Percentiles rank a stretch among this genome's conserved stretches.
Evolutionary conservation across 768 basidiomycete species (phyloP).

Genomic region (Daedaleopsis sinensis): DNA sequence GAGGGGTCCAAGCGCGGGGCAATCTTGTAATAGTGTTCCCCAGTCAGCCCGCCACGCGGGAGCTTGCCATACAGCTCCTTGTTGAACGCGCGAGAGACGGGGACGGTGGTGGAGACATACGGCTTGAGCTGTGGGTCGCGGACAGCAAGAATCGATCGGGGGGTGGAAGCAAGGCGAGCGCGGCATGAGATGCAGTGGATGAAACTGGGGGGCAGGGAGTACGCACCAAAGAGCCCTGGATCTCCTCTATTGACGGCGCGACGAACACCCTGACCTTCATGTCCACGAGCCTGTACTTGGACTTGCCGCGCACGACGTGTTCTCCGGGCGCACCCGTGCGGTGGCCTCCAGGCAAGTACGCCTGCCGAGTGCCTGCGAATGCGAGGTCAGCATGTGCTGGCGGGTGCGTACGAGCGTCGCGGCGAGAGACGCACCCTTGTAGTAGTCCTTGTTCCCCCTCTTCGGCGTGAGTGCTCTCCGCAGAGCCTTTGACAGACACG

Average conservation of each 20-base stretch:
- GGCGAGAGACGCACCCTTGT: slow-evolving; percentile 73
- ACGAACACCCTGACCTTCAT: slow-evolving; percentile 84
- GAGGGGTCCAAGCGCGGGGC: slow-evolving; percentile 26
- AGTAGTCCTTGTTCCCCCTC: slow-evolving; percentile 92
- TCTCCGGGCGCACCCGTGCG: slow-evolving; percentile 89
- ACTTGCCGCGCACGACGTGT: slow-evolving; percentile 74
- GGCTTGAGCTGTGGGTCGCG: slow-evolving; percentile 59
- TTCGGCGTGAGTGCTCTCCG: slow-evolving; percentile 83
- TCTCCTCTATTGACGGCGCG: slow-evolving; percentile 71
- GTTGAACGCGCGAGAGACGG: background rate
- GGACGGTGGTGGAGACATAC: slow-evolving; percentile 48
- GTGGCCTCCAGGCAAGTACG: slow-evolving; percentile 79
- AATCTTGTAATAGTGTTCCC: slow-evolving; percentile 32
- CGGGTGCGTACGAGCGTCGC: background rate
- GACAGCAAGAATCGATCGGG: background rate
- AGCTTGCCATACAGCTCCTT: slow-evolving; percentile 34
- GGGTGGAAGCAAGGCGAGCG: background rate
- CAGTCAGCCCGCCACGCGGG: slow-evolving; percentile 36
- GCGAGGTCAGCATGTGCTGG: background rate
- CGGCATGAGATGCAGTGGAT: too few relatives aligned
- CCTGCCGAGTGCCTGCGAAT: slow-evolving; percentile 75
- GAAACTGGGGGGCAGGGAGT: too few relatives aligned
- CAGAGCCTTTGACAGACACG: slow-evolving; percentile 75
- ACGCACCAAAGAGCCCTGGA: slow-evolving; percentile 60
- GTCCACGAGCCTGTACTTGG: slow-evolving; percentile 82